Conservation (phyloP, 2,329 filamentous ascomycete species). For the Metarhizium brunneum region DNA sequence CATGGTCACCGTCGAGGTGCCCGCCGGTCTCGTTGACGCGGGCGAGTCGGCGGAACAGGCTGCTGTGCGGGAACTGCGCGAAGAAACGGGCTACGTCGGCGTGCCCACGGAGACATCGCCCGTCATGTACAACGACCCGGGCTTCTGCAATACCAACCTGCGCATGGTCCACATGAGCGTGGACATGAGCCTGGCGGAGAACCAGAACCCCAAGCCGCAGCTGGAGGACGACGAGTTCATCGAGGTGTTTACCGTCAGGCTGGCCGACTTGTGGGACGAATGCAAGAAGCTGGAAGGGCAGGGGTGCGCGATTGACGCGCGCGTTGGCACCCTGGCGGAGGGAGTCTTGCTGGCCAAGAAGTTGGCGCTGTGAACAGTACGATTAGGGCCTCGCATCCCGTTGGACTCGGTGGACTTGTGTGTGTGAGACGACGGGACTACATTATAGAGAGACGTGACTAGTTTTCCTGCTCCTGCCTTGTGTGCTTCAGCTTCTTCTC, state of each 20-base stretch:
- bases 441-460: neutral
- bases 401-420: neutral
- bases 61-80: conserved; percentile 53
- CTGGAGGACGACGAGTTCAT: conserved; percentile 78
- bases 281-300: conserved; percentile 57
- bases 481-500: conserved; percentile 30
- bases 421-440: neutral
- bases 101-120: conserved; percentile 47
- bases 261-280: conserved; percentile 55
- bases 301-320: conserved; percentile 70
- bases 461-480: neutral
- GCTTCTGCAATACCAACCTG: conserved; percentile 58
- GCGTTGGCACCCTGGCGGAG: conserved; percentile 69
- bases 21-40: conserved; percentile 54
- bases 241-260: conserved; percentile 62
- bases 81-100: conserved; percentile 59
- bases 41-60: conserved; percentile 52
- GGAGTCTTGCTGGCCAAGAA: conserved; percentile 64
- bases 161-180: conserved; percentile 65
- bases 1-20: conserved; percentile 52
- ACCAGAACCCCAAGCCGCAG: conserved; percentile 58
- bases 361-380: conserved; percentile 29
- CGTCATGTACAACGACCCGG: conserved; percentile 58
- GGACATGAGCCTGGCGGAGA: conserved; percentile 59
- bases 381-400: neutral